phyloP scores from a whole-genome alignment of 805 yeast species.

The Sugiyamaella boreocaroliniensis region DNA sequence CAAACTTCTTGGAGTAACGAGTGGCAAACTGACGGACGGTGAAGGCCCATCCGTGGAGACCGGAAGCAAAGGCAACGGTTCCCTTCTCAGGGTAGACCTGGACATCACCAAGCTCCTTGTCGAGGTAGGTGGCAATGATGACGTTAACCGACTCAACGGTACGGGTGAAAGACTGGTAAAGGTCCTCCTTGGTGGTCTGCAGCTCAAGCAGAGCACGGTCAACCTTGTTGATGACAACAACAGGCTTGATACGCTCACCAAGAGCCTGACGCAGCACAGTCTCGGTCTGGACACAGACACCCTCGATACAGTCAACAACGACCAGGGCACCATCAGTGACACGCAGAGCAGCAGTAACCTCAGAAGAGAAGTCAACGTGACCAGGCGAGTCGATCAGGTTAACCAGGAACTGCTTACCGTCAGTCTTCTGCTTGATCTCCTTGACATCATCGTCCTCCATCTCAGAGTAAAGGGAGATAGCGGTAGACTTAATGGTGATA shows the following conservation, averaged over 20 bases:
- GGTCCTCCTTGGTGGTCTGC: slow-evolving; percentile 98
- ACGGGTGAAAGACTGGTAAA: slow-evolving; percentile 97
- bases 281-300: slow-evolving; percentile 99
- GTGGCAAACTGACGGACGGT: slow-evolving; percentile 97
- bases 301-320: slow-evolving; percentile 98
- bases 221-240: slow-evolving; percentile 96
- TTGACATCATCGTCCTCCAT: slow-evolving; percentile 78
- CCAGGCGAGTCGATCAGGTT: slow-evolving; percentile 99
- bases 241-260: slow-evolving; percentile 99
- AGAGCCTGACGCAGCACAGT: slow-evolving; percentile 98
- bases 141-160: slow-evolving; percentile 99
- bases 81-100: slow-evolving; percentile 99
- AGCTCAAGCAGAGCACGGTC: slow-evolving; percentile 99
- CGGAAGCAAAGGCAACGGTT: slow-evolving; percentile 99
- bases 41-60: slow-evolving; percentile 99
- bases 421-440: slow-evolving; percentile 84
- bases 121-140: slow-evolving; percentile 91
- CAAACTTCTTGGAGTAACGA: slow-evolving; percentile 98
- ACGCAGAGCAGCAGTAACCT: slow-evolving; percentile 99
- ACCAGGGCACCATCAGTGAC: slow-evolving; percentile 99
- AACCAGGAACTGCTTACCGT: slow-evolving; percentile 89
- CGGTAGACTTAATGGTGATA: slow-evolving; percentile 98
- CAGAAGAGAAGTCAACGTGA: slow-evolving; percentile 99
- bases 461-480: slow-evolving; percentile 90
- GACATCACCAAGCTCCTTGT: slow-evolving; percentile 83